Evolutionary conservation across 1,139 yeast species (phyloP).

Genomic region (Arxiozyma slooffiae): DNA sequence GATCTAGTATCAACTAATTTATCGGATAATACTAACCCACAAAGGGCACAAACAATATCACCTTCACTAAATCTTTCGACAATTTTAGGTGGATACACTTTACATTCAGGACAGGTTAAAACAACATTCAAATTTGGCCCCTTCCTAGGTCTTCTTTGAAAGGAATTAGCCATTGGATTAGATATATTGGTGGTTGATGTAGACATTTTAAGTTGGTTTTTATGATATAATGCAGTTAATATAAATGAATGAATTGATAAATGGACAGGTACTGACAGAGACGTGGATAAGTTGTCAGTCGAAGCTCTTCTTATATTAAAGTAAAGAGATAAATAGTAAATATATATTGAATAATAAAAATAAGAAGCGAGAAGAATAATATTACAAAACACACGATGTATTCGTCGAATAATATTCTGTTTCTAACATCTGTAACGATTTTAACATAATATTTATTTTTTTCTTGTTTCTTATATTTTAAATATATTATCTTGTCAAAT

Average conservation of each 20-base stretch:
- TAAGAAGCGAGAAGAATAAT: background rate
- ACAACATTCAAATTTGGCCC: constrained; percentile 85
- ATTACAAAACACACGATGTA: no score
- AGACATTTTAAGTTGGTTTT: background rate
- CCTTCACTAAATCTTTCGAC: constrained; percentile 95
- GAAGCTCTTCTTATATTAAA: background rate
- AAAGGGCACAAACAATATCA: constrained; percentile 92
- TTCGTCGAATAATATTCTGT: background rate
- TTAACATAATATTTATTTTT: no score
- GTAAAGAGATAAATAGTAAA: no score
- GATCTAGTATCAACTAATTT: constrained; percentile 90
- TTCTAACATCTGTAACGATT: no score
- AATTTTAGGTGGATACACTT: constrained; percentile 88
- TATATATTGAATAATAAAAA: no score
- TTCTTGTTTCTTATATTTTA: background rate
- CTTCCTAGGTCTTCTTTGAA: constrained; percentile 15
- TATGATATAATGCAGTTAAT: no score
- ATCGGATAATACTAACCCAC: constrained; percentile 89
- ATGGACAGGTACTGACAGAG: background rate
- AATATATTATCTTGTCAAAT: background rate
- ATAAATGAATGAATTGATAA: no score
- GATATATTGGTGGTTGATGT: background rate
- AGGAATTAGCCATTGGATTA: background rate
- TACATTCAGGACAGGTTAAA: constrained; percentile 91
- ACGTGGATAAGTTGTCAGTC: no score